Evolutionary conservation across 75 land plant genomes (phyloP).

Genomic region (Larix kaempferi): DNA sequence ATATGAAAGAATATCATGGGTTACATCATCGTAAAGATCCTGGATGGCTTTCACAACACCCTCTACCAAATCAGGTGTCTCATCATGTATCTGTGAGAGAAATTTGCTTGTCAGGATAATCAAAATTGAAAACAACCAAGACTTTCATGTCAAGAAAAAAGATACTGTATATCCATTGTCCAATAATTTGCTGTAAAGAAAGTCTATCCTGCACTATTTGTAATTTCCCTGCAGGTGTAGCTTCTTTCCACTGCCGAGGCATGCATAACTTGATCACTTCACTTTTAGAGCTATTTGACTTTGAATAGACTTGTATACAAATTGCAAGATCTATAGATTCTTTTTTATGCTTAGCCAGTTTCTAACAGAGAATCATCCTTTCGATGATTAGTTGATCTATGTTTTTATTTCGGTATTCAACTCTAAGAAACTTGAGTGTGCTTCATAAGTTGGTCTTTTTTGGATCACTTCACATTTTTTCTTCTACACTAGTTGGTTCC

Average conservation of each 20-base stretch:
- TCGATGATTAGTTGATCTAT: too few relatives aligned
- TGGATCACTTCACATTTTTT: slow-evolving; percentile 15
- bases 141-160: not conserved
- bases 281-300: too few relatives aligned
- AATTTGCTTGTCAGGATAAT: not conserved
- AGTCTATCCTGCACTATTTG: not conserved
- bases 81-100: slow-evolving; percentile 42
- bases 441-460: too few relatives aligned
- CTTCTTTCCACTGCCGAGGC: too few relatives aligned
- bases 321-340: too few relatives aligned
- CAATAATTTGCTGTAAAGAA: not conserved
- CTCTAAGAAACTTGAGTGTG: too few relatives aligned
- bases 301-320: too few relatives aligned
- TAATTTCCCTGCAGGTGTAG: not conserved
- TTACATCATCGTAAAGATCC: slow-evolving; percentile 85
- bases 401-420: too few relatives aligned
- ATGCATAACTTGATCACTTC: too few relatives aligned
- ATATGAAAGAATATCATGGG: slow-evolving; percentile 56
- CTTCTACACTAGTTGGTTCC: slow-evolving; percentile 9
- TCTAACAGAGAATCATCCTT: too few relatives aligned
- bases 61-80: slow-evolving; percentile 43
- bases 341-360: too few relatives aligned
- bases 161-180: not conserved
- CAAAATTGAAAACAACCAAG: not conserved
- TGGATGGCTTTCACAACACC: slow-evolving; percentile 75